Evolutionary conservation across 73 alveolate species (phyloP).

Genomic region (Paramecium sonneborni): DNA sequence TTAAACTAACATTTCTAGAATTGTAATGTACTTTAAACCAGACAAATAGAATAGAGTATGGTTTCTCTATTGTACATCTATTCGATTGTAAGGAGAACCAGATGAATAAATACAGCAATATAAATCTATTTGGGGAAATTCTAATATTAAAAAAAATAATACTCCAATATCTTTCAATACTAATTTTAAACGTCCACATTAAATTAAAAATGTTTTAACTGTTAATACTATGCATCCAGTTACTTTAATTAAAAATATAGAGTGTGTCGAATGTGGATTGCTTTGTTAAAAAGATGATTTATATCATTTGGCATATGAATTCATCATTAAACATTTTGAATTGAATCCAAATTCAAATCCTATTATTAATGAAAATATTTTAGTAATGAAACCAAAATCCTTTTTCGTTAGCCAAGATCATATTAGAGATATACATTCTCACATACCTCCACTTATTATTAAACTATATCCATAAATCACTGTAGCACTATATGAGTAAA

Average conservation of each 20-base stretch:
- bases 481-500: slow-evolving; percentile 39
- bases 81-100: slow-evolving; percentile 57
- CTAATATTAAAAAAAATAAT: slow-evolving; percentile 40
- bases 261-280: slow-evolving; percentile 60
- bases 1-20: slow-evolving; percentile 54
- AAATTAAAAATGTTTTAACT: slow-evolving; percentile 31
- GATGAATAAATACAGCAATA: background rate
- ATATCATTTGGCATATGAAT: slow-evolving; percentile 54
- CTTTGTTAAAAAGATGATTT: slow-evolving; percentile 49
- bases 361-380: background rate
- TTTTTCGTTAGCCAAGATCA: background rate
- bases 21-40: slow-evolving; percentile 60
- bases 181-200: slow-evolving; percentile 52
- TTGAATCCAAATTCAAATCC: slow-evolving; percentile 38
- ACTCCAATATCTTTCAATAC: slow-evolving; percentile 61
- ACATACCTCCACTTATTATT: slow-evolving; percentile 55
- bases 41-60: slow-evolving; percentile 36
- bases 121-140: slow-evolving; percentile 45
- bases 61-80: slow-evolving; percentile 57
- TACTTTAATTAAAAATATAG: slow-evolving; percentile 43
- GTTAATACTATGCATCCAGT: slow-evolving; percentile 66
- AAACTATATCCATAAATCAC: slow-evolving; percentile 62
- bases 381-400: slow-evolving; percentile 45
- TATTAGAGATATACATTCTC: slow-evolving; percentile 59
- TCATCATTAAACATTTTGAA: slow-evolving; percentile 60